These are phyloP conservation scores for Fusarium anthophilum DNA, from an alignment of 2,329 filamentous ascomycete genomes.

Conservation along the genomic window DNA sequence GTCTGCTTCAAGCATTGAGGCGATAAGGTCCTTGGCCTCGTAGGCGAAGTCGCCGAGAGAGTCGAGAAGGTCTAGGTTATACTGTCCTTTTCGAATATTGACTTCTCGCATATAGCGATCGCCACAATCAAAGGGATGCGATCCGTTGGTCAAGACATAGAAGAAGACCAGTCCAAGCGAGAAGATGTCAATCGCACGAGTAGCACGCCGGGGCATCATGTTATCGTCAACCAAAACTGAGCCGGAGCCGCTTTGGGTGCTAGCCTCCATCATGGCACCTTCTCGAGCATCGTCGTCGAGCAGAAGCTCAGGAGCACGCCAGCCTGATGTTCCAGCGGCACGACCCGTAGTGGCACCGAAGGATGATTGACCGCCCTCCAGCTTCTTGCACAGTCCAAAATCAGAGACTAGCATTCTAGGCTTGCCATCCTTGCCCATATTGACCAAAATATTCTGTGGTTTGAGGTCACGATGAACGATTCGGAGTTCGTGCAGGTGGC, in stretches of 20 bases:
- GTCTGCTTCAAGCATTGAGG: constrained; percentile 74
- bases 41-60: constrained; percentile 83
- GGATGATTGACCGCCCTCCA: constrained; percentile 93
- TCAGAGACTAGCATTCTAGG: constrained; percentile 95
- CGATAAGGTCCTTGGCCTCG: constrained; percentile 88
- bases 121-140: constrained; percentile 93
- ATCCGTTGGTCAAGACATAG: constrained; percentile 94
- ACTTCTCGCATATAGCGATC: constrained; percentile 96
- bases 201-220: constrained; percentile 78
- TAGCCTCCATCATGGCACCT: constrained; percentile 57
- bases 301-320: constrained; percentile 94
- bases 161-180: constrained; percentile 98
- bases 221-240: constrained; percentile 66
- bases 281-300: constrained; percentile 77
- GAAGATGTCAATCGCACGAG: constrained; percentile 96
- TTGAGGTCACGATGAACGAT: constrained; percentile 98
- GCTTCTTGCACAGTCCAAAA: constrained; percentile 96
- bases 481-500: constrained; percentile 87
- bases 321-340: constrained; percentile 91
- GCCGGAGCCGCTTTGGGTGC: constrained; percentile 69
- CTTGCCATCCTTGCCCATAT: constrained; percentile 72
- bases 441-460: constrained; percentile 95
- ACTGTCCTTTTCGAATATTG: constrained; percentile 93
- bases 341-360: constrained; percentile 95
- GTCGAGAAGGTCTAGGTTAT: constrained; percentile 75